Evolutionary conservation across 768 basidiomycete genomes (phyloP).

Genomic region (Sutorius australiensis): DNA sequence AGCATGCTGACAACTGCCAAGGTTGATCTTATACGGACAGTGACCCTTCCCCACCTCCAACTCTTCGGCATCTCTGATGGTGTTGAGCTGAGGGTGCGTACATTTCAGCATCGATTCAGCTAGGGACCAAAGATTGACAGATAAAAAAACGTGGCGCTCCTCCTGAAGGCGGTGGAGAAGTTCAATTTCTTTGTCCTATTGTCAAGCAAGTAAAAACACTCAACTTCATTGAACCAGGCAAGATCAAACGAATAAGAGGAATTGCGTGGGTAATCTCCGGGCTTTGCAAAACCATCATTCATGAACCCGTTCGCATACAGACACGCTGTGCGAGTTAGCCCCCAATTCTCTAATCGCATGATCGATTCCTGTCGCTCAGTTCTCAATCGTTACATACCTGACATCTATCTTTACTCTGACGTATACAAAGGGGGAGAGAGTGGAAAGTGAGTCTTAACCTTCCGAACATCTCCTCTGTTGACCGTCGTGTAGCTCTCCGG

Average conservation of each 20-base stretch:
- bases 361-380: conserved; percentile 92
- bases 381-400: conserved; percentile 94
- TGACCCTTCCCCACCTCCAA: conserved; percentile 87
- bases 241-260: conserved; percentile 91
- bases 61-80: conserved; percentile 88
- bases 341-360: conserved; percentile 97
- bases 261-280: conserved; percentile 67
- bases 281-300: background rate
- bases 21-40: conserved; percentile 88
- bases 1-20: conserved; percentile 27
- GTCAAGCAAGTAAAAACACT: conserved; percentile 89
- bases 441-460: conserved; percentile 68
- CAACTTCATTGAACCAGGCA: conserved; percentile 88
- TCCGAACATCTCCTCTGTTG: background rate
- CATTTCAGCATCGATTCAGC: background rate
- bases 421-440: conserved; percentile 98
- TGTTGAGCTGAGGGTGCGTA: conserved; percentile 74
- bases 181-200: conserved; percentile 89
- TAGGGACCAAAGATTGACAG: conserved; percentile 35
- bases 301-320: conserved; percentile 37
- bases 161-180: conserved; percentile 90
- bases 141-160: conserved; percentile 93
- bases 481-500: conserved; percentile 70
- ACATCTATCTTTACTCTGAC: conserved; percentile 97
- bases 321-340: conserved; percentile 93